Evolutionary conservation across 805 yeast genomes (phyloP).

Genomic region (Metschnikowia vanudenii): DNA sequence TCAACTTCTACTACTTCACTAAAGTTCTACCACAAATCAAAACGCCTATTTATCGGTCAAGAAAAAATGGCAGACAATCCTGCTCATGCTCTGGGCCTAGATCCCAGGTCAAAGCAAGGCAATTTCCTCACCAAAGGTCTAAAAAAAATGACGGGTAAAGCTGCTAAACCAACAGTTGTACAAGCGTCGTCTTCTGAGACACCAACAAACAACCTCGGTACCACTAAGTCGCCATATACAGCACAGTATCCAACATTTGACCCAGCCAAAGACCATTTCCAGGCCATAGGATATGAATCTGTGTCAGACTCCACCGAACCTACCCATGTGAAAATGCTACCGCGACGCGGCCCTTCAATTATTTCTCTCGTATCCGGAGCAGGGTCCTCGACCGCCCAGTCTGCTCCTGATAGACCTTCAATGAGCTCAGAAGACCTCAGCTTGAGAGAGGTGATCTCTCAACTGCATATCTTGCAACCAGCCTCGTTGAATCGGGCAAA

Average conservation of each 20-base stretch:
- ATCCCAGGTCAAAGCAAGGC: constrained; percentile 5
- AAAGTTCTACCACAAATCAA: not conserved
- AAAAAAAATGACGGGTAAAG: constrained; percentile 29
- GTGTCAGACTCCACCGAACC: constrained; percentile 29
- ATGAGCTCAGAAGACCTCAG: constrained; percentile 9
- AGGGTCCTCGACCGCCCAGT: constrained; percentile 3
- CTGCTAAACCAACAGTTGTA: constrained; percentile 16
- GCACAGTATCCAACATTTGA: not conserved
- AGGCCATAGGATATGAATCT: constrained; percentile 39
- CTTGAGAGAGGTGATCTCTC: not conserved
- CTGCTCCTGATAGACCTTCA: constrained; percentile 8
- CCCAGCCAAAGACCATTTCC: constrained; percentile 24
- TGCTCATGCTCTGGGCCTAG: constrained; percentile 5
- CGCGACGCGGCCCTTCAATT: constrained; percentile 10
- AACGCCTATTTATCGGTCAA: not conserved
- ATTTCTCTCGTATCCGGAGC: constrained; percentile 7
- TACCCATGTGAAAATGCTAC: constrained; percentile 24
- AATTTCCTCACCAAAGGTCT: constrained; percentile 29
- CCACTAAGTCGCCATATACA: not conserved
- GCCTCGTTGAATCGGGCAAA: not conserved
- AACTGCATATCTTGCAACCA: not conserved
- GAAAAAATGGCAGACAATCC: constrained; percentile 3
- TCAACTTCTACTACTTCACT: not conserved
- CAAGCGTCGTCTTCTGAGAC: constrained; percentile 7
- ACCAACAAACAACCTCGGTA: constrained; percentile 1